Evolutionary conservation across 192 early-diverging fungal species (phyloP).

Genomic region (Linnemannia schmuckeri): DNA sequence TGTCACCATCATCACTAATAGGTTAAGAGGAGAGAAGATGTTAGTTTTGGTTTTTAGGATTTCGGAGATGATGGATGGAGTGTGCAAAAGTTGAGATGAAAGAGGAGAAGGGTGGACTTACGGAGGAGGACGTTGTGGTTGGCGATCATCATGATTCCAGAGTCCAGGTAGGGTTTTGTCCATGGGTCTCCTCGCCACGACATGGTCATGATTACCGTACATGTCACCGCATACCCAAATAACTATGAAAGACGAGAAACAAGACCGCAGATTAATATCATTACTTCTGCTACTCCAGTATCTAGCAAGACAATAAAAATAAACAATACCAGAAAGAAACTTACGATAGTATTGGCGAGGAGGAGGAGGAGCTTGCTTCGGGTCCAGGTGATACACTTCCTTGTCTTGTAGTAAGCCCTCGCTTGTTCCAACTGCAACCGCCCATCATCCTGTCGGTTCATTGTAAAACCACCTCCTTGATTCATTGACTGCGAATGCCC

Average conservation of each 20-base stretch:
- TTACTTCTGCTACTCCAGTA: neutral
- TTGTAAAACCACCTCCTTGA: constrained; percentile 6
- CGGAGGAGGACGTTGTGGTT: constrained; percentile 23
- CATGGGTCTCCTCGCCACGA: constrained; percentile 36
- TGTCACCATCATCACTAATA: constrained; percentile 46
- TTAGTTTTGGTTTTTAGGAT: neutral
- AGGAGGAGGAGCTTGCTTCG: constrained; percentile 60
- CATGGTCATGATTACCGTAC: constrained; percentile 37
- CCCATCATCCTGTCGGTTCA: constrained; percentile 39
- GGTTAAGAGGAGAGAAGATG: neutral
- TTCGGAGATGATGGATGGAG: no score
- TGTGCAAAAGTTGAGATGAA: no score
- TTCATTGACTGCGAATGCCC: neutral
- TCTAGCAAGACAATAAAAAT: neutral
- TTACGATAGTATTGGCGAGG: constrained; percentile 61
- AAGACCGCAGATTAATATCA: neutral
- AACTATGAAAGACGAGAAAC: constrained; percentile 24
- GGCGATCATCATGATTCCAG: constrained; percentile 50
- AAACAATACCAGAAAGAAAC: neutral
- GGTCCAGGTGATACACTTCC: constrained; percentile 51
- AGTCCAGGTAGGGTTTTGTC: constrained; percentile 39
- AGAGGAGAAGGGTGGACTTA: neutral
- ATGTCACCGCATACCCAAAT: constrained; percentile 48
- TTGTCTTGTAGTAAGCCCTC: constrained; percentile 9
- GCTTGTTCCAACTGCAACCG: constrained; percentile 40